Base-by-base conservation (phyloP, 306 rosid species). In the Sophora flavescens region DNA sequence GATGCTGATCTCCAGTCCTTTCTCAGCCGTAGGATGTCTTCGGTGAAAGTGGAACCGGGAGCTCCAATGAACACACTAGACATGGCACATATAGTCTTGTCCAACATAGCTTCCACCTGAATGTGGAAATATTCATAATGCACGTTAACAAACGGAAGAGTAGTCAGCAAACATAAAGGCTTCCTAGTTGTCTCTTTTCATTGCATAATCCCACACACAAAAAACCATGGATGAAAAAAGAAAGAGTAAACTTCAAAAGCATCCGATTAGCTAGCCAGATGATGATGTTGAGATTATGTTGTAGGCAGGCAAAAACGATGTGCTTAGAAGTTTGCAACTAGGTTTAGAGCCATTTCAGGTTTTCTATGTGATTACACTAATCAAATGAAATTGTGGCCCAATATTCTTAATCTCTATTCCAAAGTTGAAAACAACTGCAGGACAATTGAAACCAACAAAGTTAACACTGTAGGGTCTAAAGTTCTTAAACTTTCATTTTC, bases 51-150 rank as follows among this genome's bases (percentile, higher is more conserved):
- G 52, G 98, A 92, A 73, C 97, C 98, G 26, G 98, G 79, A 38
- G 98, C 97, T 76, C 98, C 98, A 6, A 95, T 87, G 85, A 95
- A 95, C 38, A 89, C 96, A 8, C 84, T 89, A 15, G 98, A 86
- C 97, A 95, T 78, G 62, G 97, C 98, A 75, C 97, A 89, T 77
- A 95, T 90, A n/a, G 98, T 95, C 85, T 95, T 95, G 85, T 95
- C 98, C 75, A 95, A 64, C 98, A 95, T 95, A 54, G 98, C 97
- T 84, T 95, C 98, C 59, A 95, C 98, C 98, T 94, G 73, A 75
- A 47, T 11, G 53, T 28, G 30, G 68, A 61, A 67, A 61, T 32
- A 67, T 75, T 63, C 74, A 71, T 11, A 72, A 83, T 32, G 76
- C 76, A 47, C 4, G 26, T 80, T 41, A 77, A 47, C 64, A 72